Conservation (phyloP, 805 yeast genomes). For the Candida boidinii region DNA sequence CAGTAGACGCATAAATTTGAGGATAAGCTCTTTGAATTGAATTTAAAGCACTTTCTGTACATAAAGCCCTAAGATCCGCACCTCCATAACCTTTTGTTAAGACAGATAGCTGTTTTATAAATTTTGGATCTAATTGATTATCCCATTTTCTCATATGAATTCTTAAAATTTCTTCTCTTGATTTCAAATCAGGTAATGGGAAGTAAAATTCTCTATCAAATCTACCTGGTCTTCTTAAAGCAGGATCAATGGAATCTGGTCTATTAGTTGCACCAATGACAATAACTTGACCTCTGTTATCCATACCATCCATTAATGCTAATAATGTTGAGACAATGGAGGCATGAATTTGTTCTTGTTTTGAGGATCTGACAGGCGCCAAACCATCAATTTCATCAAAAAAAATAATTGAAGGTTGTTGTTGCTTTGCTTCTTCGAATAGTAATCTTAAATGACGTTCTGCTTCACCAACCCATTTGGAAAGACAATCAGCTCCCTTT, state of each 20-base stretch:
- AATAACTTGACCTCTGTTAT: slow-evolving; percentile 94
- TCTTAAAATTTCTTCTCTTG: slow-evolving; percentile 68
- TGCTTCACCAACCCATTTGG: slow-evolving; percentile 99
- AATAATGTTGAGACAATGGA: slow-evolving; percentile 90
- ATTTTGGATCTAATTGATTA: slow-evolving; percentile 53
- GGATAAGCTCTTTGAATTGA: slow-evolving; percentile 91
- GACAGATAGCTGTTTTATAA: slow-evolving; percentile 60
- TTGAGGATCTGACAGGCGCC: slow-evolving; percentile 95
- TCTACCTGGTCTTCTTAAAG: slow-evolving; percentile 92
- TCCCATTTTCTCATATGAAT: slow-evolving; percentile 90
- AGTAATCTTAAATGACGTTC: slow-evolving; percentile 85
- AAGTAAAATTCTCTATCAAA: slow-evolving; percentile 96
- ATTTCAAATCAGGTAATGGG: slow-evolving; percentile 78
- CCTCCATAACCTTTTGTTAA: slow-evolving; percentile 97
- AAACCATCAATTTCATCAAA: slow-evolving; percentile 97
- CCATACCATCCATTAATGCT: slow-evolving; percentile 99
- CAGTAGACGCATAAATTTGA: slow-evolving; percentile 73
- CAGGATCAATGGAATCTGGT: slow-evolving; percentile 98
- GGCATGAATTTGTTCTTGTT: slow-evolving; percentile 98
- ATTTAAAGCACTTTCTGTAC: slow-evolving; percentile 91
- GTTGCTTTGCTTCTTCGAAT: slow-evolving; percentile 93
- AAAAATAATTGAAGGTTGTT: slow-evolving; percentile 92
- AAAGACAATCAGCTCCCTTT: slow-evolving; percentile 94
- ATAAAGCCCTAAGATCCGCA: slow-evolving; percentile 88
- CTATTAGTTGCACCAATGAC: slow-evolving; percentile 97